A percentile compares a stretch with the other conserved stretches of the same genome.
phyloP scores from a whole-genome alignment of 257 asterid genomes.

The Solanum habrochaites region DNA sequence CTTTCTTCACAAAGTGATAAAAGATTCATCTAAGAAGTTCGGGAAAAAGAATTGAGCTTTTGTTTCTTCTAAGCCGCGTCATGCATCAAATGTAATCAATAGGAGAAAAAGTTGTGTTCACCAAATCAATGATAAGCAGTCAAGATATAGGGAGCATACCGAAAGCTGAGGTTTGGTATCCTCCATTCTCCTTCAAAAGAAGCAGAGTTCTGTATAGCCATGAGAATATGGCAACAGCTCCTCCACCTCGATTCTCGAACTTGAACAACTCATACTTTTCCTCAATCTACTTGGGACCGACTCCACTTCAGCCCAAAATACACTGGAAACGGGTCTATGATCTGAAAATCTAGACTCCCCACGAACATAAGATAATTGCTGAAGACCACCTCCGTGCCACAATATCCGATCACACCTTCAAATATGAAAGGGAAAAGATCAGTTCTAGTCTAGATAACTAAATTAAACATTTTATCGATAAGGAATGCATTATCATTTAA shows the following conservation, averaged over 20 bases:
- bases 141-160: slow-evolving; percentile 13
- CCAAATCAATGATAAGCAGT: neutral
- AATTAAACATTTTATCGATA: neutral
- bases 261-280: slow-evolving; percentile 82
- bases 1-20: neutral
- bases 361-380: slow-evolving; percentile 71
- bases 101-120: neutral
- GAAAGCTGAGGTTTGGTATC: neutral
- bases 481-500: neutral
- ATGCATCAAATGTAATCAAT: neutral
- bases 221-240: slow-evolving; percentile 88
- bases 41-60: neutral
- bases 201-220: slow-evolving; percentile 94
- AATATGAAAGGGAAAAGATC: slow-evolving; percentile 7
- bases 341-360: slow-evolving; percentile 94
- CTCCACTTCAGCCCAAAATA: slow-evolving; percentile 92
- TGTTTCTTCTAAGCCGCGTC: neutral
- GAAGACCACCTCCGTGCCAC: slow-evolving; percentile 90
- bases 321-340: slow-evolving; percentile 91
- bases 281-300: slow-evolving; percentile 83
- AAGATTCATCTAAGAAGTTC: neutral
- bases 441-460: neutral
- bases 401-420: slow-evolving; percentile 92
- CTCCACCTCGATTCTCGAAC: slow-evolving; percentile 80
- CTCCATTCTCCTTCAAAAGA: slow-evolving; percentile 35